A percentile compares a stretch with the other conserved stretches of the same genome.
Evolutionary conservation across 2,329 filamentous ascomycete genomes (phyloP).

Genomic region (Penicillium janthinellum): DNA sequence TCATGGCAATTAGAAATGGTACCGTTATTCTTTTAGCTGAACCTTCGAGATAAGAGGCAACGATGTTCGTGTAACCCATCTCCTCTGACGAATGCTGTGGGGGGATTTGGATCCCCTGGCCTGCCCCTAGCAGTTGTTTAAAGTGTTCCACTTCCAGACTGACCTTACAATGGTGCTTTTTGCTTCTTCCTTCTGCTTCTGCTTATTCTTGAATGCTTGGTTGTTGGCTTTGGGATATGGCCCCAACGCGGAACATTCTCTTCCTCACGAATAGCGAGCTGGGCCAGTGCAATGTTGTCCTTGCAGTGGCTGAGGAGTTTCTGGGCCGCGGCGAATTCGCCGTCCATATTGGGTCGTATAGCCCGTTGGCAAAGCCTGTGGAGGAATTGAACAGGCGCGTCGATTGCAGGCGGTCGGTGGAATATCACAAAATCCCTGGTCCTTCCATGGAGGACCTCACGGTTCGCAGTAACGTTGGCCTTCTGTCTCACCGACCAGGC

Average conservation of each 20-base stretch:
- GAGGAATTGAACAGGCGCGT: slow-evolving; percentile 29
- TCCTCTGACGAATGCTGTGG: slow-evolving; percentile 2
- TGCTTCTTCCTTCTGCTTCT: not conserved
- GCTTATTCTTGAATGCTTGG: not conserved
- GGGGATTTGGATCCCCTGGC: not conserved
- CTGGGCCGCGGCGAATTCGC: slow-evolving; percentile 40
- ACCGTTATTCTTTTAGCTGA: not conserved
- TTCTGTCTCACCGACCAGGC: slow-evolving; percentile 35
- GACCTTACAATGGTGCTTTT: not conserved
- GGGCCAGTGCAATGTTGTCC: slow-evolving; percentile 51
- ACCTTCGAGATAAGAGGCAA: not conserved
- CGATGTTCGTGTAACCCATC: slow-evolving; percentile 15
- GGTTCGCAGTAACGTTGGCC: slow-evolving; percentile 29
- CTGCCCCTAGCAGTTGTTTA: slow-evolving; percentile 1
- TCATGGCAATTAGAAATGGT: not conserved
- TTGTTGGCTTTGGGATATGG: slow-evolving; percentile 13
- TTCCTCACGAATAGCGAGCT: slow-evolving; percentile 51
- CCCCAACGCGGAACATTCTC: slow-evolving; percentile 33
- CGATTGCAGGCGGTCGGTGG: slow-evolving; percentile 4
- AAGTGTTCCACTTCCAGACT: not conserved
- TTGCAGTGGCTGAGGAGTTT: slow-evolving; percentile 49
- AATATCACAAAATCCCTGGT: slow-evolving; percentile 41
- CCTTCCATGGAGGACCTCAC: slow-evolving; percentile 39
- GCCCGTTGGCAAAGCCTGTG: slow-evolving; percentile 37
- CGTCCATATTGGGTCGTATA: slow-evolving; percentile 51